phyloP scores from a whole-genome alignment of 495 filamentous ascomycete genomes.

The Aspergillus affinis region DNA sequence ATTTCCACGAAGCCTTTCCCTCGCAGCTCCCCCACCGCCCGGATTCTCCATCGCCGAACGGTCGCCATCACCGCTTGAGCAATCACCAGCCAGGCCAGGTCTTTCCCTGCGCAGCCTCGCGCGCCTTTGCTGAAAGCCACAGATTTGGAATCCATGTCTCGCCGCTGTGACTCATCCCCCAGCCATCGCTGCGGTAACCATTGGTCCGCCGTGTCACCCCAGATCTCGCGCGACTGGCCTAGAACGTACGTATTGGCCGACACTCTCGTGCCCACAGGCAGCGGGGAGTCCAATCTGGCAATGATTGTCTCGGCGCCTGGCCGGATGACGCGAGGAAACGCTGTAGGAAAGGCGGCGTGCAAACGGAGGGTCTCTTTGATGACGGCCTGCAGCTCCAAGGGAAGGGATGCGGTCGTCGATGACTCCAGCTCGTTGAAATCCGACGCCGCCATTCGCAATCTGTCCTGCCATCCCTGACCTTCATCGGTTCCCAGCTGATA shows the following conservation, averaged over 20 bases:
- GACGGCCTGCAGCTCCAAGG: slow-evolving; percentile 61
- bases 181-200: slow-evolving; percentile 60
- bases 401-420: slow-evolving; percentile 29
- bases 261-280: slow-evolving; percentile 59
- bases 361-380: slow-evolving; percentile 73
- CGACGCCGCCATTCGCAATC: slow-evolving; percentile 7
- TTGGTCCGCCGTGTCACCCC: slow-evolving; percentile 54
- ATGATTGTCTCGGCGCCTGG: slow-evolving; percentile 20
- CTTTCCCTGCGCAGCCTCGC: slow-evolving; percentile 18
- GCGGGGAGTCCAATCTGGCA: slow-evolving; percentile 41
- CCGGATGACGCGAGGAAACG: slow-evolving; percentile 51
- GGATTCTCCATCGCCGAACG: slow-evolving; percentile 14
- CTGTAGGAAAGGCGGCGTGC: slow-evolving; percentile 67
- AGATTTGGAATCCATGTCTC: slow-evolving; percentile 26
- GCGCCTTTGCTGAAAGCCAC: slow-evolving; percentile 24
- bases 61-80: slow-evolving; percentile 13
- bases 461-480: slow-evolving; percentile 20
- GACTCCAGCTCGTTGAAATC: background rate
- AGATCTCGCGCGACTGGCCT: slow-evolving; percentile 52
- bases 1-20: slow-evolving; percentile 20
- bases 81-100: slow-evolving; percentile 21
- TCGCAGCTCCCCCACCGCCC: slow-evolving; percentile 13
- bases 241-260: slow-evolving; percentile 58
- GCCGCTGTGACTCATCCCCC: slow-evolving; percentile 45
- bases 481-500: slow-evolving; percentile 16